These are phyloP conservation scores for Paramecium caudatum DNA, from an alignment of 73 alveolate genomes.

Conservation along the genomic window DNA sequence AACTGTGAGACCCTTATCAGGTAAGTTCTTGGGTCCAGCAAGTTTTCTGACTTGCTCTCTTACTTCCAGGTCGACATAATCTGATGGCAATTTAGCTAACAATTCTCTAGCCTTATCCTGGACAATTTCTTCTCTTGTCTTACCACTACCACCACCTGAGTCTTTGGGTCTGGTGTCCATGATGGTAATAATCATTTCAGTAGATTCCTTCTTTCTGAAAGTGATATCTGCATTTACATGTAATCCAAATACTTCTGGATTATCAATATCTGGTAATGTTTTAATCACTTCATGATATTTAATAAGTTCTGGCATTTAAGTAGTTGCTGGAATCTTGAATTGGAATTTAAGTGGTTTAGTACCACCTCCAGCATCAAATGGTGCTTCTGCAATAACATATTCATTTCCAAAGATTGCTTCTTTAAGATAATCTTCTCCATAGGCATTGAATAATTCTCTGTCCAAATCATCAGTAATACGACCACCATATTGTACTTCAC, in stretches of 20 bases:
- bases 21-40: conserved; percentile 89
- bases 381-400: conserved; percentile 68
- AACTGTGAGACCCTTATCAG: conserved; percentile 97
- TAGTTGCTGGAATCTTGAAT: conserved; percentile 97
- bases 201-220: conserved; percentile 98
- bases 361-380: conserved; percentile 74
- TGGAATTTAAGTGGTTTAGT: conserved; percentile 83
- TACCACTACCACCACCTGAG: conserved; percentile 99
- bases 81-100: conserved; percentile 92
- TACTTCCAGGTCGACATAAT: conserved; percentile 94
- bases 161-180: conserved; percentile 99
- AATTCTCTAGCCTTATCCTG: conserved; percentile 81
- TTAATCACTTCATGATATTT: conserved; percentile 94
- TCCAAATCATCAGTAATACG: conserved; percentile 99
- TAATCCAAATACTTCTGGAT: conserved; percentile 98
- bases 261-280: conserved; percentile 97
- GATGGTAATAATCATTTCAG: conserved; percentile 98
- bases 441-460: conserved; percentile 94
- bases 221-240: conserved; percentile 99
- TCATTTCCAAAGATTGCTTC: conserved; percentile 84
- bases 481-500: conserved; percentile 99
- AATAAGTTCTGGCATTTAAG: conserved; percentile 86
- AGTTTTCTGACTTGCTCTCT: conserved; percentile 91
- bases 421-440: conserved; percentile 86
- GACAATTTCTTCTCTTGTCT: conserved; percentile 91